Percentiles rank a stretch among this genome's conserved stretches.
These are phyloP conservation scores for Russula abietina DNA, from an alignment of 768 basidiomycete species.

Conservation along the genomic window DNA sequence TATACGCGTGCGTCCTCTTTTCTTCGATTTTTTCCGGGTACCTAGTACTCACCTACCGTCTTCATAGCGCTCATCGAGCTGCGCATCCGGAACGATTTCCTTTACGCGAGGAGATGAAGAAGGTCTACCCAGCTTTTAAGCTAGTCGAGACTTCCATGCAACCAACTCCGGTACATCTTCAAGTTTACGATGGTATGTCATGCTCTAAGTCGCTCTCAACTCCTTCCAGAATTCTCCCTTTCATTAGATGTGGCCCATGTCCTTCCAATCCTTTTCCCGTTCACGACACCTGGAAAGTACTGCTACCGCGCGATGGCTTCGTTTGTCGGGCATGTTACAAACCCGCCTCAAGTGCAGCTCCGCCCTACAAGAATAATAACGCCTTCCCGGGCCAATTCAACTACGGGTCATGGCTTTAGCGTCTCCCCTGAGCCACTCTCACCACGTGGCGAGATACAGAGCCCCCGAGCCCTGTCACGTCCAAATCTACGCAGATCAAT, in stretches of 20 bases:
- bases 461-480: not conserved
- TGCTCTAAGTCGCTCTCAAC: conserved; percentile 10
- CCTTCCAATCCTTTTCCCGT: conserved; percentile 66
- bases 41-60: not conserved
- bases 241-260: conserved; percentile 61
- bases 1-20: conserved; percentile 61
- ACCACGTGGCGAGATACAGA: not conserved
- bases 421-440: not conserved
- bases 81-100: conserved; percentile 71
- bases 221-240: conserved; percentile 1
- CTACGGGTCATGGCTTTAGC: not conserved
- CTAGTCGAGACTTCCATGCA: conserved; percentile 47
- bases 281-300: conserved; percentile 72
- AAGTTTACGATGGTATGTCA: conserved; percentile 80
- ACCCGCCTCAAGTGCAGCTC: conserved; percentile 30
- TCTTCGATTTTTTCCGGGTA: not conserved
- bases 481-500: conserved; percentile 4
- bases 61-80: conserved; percentile 78
- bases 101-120: conserved; percentile 38
- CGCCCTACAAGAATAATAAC: not conserved
- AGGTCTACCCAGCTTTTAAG: conserved; percentile 51
- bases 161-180: conserved; percentile 84
- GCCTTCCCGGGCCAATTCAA: not conserved
- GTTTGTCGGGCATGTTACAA: conserved; percentile 63
- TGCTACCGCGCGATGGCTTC: conserved; percentile 73